Base-by-base conservation (phyloP, 2,329 filamentous ascomycete species). In the Aphanoascus verrucosus region DNA sequence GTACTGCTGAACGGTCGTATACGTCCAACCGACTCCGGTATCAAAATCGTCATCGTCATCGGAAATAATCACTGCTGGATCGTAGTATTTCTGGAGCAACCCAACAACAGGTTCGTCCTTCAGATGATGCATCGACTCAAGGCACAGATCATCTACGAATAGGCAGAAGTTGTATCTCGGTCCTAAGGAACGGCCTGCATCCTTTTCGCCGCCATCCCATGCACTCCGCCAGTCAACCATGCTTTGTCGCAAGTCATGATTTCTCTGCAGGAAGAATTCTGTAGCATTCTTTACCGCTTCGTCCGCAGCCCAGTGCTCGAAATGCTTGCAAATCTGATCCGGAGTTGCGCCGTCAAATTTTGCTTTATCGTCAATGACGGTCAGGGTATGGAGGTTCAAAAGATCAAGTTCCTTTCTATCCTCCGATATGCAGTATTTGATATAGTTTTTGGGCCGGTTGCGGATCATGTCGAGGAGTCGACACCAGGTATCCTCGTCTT, bases 301-400 rank as follows among this genome's bases (percentile, higher is more conserved):
- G 40, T 49, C 12, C 38, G 20, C 32, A 15, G 40, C 47, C 47
- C 47, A 49, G 20, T 54, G 53, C 8, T 46, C 23, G 32, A 59
- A 59, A 49, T 57, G 55, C 43, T 54, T 54, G 35, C 57, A 48
- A 17, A 59, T 51, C 49, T 54, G 35, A 28, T 52, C 47, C 28
- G 55, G 48, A 6, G 43, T 55, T 14, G 48, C 52, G 7, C 55
- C 52, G 28, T 56, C 52, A 37, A 54, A 54, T 52, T 42, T 34
- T 28, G 42, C 49, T 48, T 15, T 49, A 43, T 56, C 51, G 31
- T 56, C 37, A 41, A 55, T 52, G 28, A 57, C 44, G 37, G 56
- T 32, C 34, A 59, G 51, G 41, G 56, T 46, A 23, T 59, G 57
- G 40, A 42, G 46, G 37, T 12, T 37, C 42, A 55, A 31, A 9